These are phyloP conservation scores for Daldinia childiae DNA, from an alignment of 495 filamentous ascomycete genomes.

Conservation along the genomic window DNA sequence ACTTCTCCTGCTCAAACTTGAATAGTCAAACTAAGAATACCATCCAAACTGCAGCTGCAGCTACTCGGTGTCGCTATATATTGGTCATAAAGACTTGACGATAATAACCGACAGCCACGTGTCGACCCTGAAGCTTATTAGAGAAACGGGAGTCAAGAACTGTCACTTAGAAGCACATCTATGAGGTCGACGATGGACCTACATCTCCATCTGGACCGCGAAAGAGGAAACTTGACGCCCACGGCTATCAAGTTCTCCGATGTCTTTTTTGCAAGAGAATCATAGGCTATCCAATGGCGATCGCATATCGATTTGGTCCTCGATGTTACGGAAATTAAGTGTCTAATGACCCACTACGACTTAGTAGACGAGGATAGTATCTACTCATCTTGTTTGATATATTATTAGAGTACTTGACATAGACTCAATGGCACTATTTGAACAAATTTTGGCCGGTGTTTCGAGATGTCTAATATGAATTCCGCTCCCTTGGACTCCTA, in stretches of 20 bases:
- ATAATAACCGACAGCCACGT: too few relatives aligned
- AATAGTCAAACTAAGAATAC: too few relatives aligned
- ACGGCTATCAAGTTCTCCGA: background rate
- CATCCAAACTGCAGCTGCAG: too few relatives aligned
- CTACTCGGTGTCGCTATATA: too few relatives aligned
- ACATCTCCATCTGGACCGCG: background rate
- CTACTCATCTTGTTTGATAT: background rate
- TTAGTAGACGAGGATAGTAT: background rate
- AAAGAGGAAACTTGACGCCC: too few relatives aligned
- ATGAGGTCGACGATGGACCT: background rate
- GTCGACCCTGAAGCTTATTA: background rate
- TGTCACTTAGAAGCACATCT: background rate
- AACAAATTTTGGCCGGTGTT: background rate
- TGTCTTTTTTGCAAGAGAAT: background rate
- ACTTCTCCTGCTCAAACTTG: too few relatives aligned
- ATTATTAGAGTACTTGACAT: background rate
- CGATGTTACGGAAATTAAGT: background rate
- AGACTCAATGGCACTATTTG: background rate
- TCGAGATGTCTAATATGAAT: background rate
- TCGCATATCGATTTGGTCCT: background rate
- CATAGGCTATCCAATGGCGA: background rate
- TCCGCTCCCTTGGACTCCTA: background rate
- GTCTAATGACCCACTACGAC: background rate
- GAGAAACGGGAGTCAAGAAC: background rate
- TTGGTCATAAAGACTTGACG: too few relatives aligned